Base-by-base conservation (phyloP, 768 basidiomycete genomes). In the Pisolithus sp. region DNA sequence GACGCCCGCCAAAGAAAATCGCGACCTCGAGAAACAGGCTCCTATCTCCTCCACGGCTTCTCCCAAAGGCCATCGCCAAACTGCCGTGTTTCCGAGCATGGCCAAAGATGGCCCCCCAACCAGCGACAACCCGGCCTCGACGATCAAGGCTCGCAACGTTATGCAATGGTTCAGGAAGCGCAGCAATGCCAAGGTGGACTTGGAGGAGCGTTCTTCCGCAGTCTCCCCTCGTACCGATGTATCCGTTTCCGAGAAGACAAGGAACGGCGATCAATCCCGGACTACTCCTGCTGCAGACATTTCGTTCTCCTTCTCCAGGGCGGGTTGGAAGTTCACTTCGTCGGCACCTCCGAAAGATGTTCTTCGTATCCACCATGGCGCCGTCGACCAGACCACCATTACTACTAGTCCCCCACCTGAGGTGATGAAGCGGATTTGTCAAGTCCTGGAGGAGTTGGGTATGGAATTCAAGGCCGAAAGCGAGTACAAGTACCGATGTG, bases 121-220 rank as follows among this genome's bases (percentile, higher is more conserved):
- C 26, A 62, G 59, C 41, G 75, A 74, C 38, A 71, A 85, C 70
- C 77, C 78, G 2, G 88, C 84, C 15, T 85, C 89, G 54, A 81
- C 89, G n/a, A 84, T 79, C 69, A 89, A 93, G 67, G 93, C 95
- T 4, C 83, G 84, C 67, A 92, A 87, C 63, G 96, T 99, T 49
- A 98, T 98, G 95, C 86, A 93, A 58, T 99, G 96, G 96, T 98
- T 99, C 80, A 77, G 88, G 68, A 79, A 78, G 50, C 80, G 78
- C 69, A 85, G 82, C 62, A 85, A 81, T 3, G 66, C 46, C 49
- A 68, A 65, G 61, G 64, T 58, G 51, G 68, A 61, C 38, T 58
- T 52, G 46, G 70, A 62, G 23, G 60, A 53, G 17, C 21, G 21
- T 17, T 15, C 43, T n/a, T 15, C 10, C 15, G 24, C 23, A 18